Evolutionary conservation across 2,329 filamentous ascomycete genomes (phyloP).

Genomic region (Colletotrichum sp.): DNA sequence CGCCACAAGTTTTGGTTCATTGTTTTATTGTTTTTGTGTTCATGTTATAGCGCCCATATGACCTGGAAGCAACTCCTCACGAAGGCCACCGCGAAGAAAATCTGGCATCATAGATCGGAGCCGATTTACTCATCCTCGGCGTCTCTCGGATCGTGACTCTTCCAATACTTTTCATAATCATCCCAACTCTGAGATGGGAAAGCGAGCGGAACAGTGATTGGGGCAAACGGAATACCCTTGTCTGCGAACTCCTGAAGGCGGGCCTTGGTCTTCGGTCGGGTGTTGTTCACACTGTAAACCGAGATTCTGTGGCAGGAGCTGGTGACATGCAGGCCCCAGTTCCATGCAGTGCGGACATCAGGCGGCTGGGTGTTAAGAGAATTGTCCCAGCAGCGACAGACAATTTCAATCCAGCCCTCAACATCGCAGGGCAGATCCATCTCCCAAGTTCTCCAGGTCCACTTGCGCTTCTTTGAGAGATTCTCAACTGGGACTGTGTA

Average conservation of each 20-base stretch:
- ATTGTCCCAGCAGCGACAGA: conserved; percentile 66
- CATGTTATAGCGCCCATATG: background rate
- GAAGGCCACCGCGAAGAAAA: background rate
- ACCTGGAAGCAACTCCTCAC: background rate
- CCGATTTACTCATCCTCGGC: conserved; percentile 24
- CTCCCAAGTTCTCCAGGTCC: conserved; percentile 70
- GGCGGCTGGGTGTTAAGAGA: conserved; percentile 64
- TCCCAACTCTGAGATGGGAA: conserved; percentile 54
- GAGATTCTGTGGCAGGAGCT: conserved; percentile 64
- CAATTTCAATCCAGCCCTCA: conserved; percentile 66
- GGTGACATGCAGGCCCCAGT: conserved; percentile 71
- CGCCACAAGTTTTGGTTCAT: rapidly evolving
- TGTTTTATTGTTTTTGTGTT: background rate
- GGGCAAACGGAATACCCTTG: conserved; percentile 49
- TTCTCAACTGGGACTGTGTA: conserved; percentile 66
- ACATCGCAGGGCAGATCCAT: conserved; percentile 65
- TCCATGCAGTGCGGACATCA: conserved; percentile 60
- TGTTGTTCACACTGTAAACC: conserved; percentile 67
- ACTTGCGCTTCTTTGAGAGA: conserved; percentile 65
- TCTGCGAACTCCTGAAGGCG: conserved; percentile 58
- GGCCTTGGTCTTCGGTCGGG: conserved; percentile 48
- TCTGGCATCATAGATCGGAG: background rate
- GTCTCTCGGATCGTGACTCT: conserved; percentile 30
- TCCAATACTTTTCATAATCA: conserved; percentile 45
- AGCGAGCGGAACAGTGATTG: conserved; percentile 58